Conservation (phyloP, 352 stramenopile species). For the Pythium sukuiense region DNA sequence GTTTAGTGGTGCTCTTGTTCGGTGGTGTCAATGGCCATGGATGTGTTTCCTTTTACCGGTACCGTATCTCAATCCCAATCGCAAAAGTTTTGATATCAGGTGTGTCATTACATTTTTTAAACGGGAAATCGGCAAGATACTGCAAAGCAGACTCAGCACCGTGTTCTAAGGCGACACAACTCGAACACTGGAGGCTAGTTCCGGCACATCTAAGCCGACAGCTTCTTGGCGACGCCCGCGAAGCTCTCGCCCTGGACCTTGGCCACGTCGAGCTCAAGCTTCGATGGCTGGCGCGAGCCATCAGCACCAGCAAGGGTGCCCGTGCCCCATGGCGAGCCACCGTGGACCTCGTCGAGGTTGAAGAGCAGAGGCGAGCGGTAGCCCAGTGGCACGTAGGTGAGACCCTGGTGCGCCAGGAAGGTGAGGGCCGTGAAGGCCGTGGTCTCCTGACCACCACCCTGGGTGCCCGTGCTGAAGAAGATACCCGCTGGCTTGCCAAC, state of each 20-base stretch:
- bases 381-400: slow-evolving; percentile 92
- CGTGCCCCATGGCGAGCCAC: slow-evolving; percentile 75
- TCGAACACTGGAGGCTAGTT: too few species aligned
- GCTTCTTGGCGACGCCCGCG: slow-evolving; percentile 77
- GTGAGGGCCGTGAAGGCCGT: slow-evolving; percentile 80
- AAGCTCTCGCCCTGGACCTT: slow-evolving; percentile 86
- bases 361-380: slow-evolving; percentile 62
- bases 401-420: slow-evolving; percentile 89
- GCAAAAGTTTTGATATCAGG: too few species aligned
- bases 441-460: slow-evolving; percentile 89
- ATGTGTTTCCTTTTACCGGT: too few species aligned
- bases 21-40: too few species aligned
- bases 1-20: too few species aligned
- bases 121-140: too few species aligned
- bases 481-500: slow-evolving; percentile 87
- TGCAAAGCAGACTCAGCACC: too few species aligned
- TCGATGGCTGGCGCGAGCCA: slow-evolving; percentile 73
- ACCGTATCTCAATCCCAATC: too few species aligned
- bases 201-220: too few species aligned
- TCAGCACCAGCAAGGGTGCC: slow-evolving; percentile 84
- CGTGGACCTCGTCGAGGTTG: slow-evolving; percentile 81
- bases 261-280: slow-evolving; percentile 82
- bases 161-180: too few species aligned
- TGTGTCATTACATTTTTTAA: too few species aligned
- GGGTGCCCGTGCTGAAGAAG: slow-evolving; percentile 85